A percentile compares a stretch with the other conserved stretches of the same genome.
Evolutionary conservation across 495 filamentous ascomycete species (phyloP).

Genomic region (Penicillium subrubescens): DNA sequence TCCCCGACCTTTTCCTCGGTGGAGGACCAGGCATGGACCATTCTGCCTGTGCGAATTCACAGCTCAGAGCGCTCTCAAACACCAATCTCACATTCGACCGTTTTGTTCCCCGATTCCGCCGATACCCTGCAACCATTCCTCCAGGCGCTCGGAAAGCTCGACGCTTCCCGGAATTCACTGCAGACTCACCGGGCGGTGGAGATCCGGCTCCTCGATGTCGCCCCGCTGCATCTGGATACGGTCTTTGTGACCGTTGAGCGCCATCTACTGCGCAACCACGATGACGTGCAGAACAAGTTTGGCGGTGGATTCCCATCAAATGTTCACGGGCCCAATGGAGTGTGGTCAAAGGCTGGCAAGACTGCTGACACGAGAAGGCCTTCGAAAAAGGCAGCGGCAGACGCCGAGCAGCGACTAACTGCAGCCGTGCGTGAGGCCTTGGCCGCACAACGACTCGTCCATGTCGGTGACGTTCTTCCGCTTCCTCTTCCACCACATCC

Average conservation of each 20-base stretch:
- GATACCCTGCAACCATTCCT: slow-evolving; percentile 77
- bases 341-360: slow-evolving; percentile 44
- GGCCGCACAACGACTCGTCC: slow-evolving; percentile 69
- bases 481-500: slow-evolving; percentile 84
- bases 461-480: slow-evolving; percentile 80
- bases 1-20: slow-evolving; percentile 60
- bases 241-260: slow-evolving; percentile 84
- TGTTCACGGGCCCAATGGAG: slow-evolving; percentile 36
- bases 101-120: slow-evolving; percentile 81
- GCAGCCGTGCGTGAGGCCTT: slow-evolving; percentile 78
- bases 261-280: slow-evolving; percentile 65
- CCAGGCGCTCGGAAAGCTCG: slow-evolving; percentile 62
- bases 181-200: slow-evolving; percentile 67
- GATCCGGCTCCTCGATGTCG: slow-evolving; percentile 78
- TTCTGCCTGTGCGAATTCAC: slow-evolving; percentile 72
- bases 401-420: slow-evolving; percentile 67
- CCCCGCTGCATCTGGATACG: slow-evolving; percentile 75
- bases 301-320: slow-evolving; percentile 57
- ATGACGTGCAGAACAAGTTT: slow-evolving; percentile 64
- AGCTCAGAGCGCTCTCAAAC: slow-evolving; percentile 74
- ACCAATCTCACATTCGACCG: slow-evolving; percentile 72
- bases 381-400: slow-evolving; percentile 37
- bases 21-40: slow-evolving; percentile 74
- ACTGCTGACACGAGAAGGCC: slow-evolving; percentile 39
- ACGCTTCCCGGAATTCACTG: slow-evolving; percentile 51